Conservation (phyloP, 495 filamentous ascomycete genomes). For the Podospora pseudocomata region DNA sequence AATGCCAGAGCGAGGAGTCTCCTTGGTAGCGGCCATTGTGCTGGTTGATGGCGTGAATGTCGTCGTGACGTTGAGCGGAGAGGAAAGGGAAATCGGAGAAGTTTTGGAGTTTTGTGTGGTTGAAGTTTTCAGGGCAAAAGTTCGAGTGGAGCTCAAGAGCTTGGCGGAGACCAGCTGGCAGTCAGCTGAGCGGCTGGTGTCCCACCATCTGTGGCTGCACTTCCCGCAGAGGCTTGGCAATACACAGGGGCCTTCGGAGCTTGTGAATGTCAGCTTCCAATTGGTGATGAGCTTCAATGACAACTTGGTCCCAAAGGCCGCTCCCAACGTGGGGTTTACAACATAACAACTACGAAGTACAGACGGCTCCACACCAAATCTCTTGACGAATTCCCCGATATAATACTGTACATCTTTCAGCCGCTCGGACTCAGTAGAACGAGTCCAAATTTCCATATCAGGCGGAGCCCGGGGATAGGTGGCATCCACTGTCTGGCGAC, state of each 20-base stretch:
- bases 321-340: neutral
- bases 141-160: constrained; percentile 10
- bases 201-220: neutral
- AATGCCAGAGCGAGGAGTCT: constrained; percentile 24
- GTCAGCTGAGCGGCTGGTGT: neutral
- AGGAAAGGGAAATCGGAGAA: constrained; percentile 9
- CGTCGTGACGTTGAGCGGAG: constrained; percentile 24
- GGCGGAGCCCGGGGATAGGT: neutral
- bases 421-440: neutral
- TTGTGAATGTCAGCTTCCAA: constrained; percentile 16
- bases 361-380: neutral
- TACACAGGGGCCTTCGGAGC: constrained; percentile 2
- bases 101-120: constrained; percentile 17
- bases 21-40: constrained; percentile 26
- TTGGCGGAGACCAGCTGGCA: constrained; percentile 12
- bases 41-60: constrained; percentile 23
- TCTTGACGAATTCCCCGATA: neutral
- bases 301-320: constrained; percentile 1
- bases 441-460: neutral
- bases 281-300: constrained; percentile 15
- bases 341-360: neutral
- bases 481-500: constrained; percentile 5
- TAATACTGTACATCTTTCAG: neutral
- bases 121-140: constrained; percentile 20
- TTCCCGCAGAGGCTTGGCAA: neutral